phyloP scores from a whole-genome alignment of 345 rosid genomes.

The Rhizophora apiculata region DNA sequence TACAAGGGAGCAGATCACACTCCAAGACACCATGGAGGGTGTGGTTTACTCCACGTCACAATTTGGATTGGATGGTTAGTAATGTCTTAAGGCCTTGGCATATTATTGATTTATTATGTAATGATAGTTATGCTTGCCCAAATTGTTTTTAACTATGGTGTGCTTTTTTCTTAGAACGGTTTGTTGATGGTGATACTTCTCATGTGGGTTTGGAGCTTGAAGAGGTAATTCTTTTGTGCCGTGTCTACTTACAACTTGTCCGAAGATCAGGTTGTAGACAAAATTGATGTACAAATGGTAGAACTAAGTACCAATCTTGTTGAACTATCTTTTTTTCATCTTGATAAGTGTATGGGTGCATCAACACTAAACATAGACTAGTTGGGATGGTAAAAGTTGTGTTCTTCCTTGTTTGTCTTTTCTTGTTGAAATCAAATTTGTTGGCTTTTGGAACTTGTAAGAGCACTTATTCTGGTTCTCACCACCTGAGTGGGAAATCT shows the following conservation, averaged over 20 bases:
- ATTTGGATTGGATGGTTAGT: constrained; percentile 96
- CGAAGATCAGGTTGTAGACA: neutral
- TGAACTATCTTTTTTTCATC: neutral
- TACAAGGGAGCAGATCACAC: constrained; percentile 95
- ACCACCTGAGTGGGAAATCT: too few relatives aligned
- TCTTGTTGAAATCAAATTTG: too few relatives aligned
- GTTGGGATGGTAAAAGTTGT: neutral
- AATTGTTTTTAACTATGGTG: neutral
- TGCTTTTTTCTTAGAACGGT: constrained; percentile 59
- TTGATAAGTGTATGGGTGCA: neutral
- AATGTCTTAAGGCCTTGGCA: constrained; percentile 8
- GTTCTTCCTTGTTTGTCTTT: neutral
- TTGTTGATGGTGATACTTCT: constrained; percentile 96
- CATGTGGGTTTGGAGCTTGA: constrained; percentile 88
- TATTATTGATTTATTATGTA: constrained; percentile 14
- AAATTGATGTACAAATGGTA: neutral
- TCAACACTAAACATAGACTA: neutral
- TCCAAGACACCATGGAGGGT: constrained; percentile 95
- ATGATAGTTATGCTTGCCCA: neutral
- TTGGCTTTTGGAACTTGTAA: too few relatives aligned
- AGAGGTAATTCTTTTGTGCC: constrained; percentile 52
- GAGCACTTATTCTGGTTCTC: too few relatives aligned
- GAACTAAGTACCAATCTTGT: neutral
- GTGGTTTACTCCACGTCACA: constrained; percentile 85
- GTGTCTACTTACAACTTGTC: constrained; percentile 1